Conservation (phyloP, 2,329 filamentous ascomycete genomes). For the Mariannaea sp. region DNA sequence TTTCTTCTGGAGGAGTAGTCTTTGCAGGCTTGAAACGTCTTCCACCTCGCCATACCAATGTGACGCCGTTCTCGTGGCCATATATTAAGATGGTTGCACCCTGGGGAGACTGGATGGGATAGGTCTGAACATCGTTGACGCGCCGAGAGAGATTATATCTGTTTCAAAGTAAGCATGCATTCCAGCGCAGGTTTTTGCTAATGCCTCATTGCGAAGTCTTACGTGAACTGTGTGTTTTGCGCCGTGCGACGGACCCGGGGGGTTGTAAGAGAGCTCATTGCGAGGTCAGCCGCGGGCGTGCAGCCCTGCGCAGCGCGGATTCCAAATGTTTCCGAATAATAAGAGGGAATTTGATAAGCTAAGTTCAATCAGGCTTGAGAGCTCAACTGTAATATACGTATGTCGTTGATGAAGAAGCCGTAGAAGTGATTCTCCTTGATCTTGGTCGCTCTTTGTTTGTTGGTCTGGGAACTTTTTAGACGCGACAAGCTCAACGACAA, state of each 20-base stretch:
- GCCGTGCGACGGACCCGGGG: slow-evolving; percentile 53
- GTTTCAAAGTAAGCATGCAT: slow-evolving; percentile 11
- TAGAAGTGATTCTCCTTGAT: background rate
- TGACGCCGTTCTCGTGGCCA: slow-evolving; percentile 66
- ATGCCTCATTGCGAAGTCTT: slow-evolving; percentile 24
- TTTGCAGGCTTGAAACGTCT: slow-evolving; percentile 58
- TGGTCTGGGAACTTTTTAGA: slow-evolving; percentile 35
- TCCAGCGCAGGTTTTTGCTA: background rate
- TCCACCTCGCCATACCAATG: slow-evolving; percentile 66
- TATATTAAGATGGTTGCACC: slow-evolving; percentile 67
- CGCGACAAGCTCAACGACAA: slow-evolving; percentile 36
- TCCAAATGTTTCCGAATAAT: background rate
- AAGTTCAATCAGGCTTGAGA: background rate
- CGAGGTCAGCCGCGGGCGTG: slow-evolving; percentile 29
- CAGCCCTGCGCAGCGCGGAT: slow-evolving; percentile 23
- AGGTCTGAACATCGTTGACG: slow-evolving; percentile 63
- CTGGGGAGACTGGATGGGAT: slow-evolving; percentile 65
- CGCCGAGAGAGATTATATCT: slow-evolving; percentile 65
- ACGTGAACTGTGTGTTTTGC: slow-evolving; percentile 57
- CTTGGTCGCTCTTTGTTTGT: slow-evolving; percentile 14
- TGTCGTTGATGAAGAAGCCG: background rate
- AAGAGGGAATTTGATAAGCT: background rate
- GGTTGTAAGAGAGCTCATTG: slow-evolving; percentile 42
- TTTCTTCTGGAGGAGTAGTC: slow-evolving; percentile 46
- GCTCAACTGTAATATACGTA: background rate